phyloP scores from a whole-genome alignment of 2,329 filamentous ascomycete genomes.

The Monosporascus ibericus region DNA sequence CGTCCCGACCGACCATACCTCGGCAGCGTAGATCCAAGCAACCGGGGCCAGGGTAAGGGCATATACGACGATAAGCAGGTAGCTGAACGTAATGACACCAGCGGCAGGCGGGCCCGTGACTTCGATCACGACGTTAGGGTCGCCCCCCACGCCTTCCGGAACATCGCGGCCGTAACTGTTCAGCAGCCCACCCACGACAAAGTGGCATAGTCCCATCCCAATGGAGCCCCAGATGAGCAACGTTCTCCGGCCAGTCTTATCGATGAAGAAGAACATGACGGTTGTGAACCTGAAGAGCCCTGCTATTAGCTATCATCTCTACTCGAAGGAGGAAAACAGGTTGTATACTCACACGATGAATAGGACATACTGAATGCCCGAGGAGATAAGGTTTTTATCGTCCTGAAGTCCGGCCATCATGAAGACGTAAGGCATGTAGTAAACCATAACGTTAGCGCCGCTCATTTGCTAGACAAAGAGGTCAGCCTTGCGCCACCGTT shows the following conservation, averaged over 20 bases:
- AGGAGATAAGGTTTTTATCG: constrained; percentile 47
- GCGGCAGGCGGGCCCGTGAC: constrained; percentile 49
- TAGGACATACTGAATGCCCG: constrained; percentile 49
- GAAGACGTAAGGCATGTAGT: constrained; percentile 57
- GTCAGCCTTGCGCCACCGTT: too few relatives aligned
- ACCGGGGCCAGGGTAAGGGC: constrained; percentile 58
- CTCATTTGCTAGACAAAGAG: constrained; percentile 34
- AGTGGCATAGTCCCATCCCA: constrained; percentile 59
- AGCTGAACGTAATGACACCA: constrained; percentile 59
- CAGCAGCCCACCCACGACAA: constrained; percentile 47
- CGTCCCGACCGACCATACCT: constrained; percentile 57
- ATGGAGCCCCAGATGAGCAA: constrained; percentile 60
- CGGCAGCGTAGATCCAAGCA: constrained; percentile 60
- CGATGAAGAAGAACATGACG: constrained; percentile 45
- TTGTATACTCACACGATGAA: constrained; percentile 33
- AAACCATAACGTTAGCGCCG: constrained; percentile 48
- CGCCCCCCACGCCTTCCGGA: constrained; percentile 38
- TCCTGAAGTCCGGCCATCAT: constrained; percentile 50
- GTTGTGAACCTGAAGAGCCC: constrained; percentile 32
- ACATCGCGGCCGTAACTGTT: constrained; percentile 37
- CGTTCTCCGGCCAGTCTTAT: constrained; percentile 53
- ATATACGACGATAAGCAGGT: constrained; percentile 58
- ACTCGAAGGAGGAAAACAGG: neutral
- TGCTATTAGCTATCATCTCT: too few relatives aligned
- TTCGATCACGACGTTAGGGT: constrained; percentile 46